phyloP scores from a whole-genome alignment of 768 basidiomycete genomes.

The Tricholoma saponaceum region DNA sequence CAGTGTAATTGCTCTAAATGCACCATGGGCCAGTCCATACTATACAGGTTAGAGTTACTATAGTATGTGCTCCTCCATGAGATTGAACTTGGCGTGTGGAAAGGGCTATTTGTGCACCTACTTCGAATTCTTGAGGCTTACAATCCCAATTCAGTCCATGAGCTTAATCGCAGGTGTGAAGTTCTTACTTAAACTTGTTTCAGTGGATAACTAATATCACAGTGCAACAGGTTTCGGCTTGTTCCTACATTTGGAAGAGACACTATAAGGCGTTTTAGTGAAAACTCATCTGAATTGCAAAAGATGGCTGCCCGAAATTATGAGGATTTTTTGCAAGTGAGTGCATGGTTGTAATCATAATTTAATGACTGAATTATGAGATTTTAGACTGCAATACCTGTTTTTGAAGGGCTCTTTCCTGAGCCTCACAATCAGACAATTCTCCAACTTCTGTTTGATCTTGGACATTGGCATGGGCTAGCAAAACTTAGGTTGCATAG shows the following conservation, averaged over 20 bases:
- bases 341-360: background rate
- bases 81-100: background rate
- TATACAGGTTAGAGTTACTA: too few relatives aligned
- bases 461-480: background rate
- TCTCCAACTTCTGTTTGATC: background rate
- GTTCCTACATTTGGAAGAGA: conserved; percentile 10
- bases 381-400: background rate
- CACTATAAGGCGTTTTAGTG: conserved; percentile 18
- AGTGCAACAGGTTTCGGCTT: background rate
- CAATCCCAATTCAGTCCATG: background rate
- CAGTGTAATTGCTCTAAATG: too few relatives aligned
- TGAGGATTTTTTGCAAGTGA: conserved; percentile 28
- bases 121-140: background rate
- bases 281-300: conserved; percentile 17
- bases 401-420: background rate
- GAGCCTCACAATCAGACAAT: background rate
- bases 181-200: background rate
- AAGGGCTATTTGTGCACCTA: background rate
- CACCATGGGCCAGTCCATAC: too few relatives aligned
- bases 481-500: background rate
- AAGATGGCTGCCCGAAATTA: conserved; percentile 22
- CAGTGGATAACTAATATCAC: background rate
- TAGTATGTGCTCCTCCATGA: too few relatives aligned
- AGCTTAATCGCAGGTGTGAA: background rate
- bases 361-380: background rate